phyloP scores from a whole-genome alignment of 768 basidiomycete genomes.

The Boletus fagicola region DNA sequence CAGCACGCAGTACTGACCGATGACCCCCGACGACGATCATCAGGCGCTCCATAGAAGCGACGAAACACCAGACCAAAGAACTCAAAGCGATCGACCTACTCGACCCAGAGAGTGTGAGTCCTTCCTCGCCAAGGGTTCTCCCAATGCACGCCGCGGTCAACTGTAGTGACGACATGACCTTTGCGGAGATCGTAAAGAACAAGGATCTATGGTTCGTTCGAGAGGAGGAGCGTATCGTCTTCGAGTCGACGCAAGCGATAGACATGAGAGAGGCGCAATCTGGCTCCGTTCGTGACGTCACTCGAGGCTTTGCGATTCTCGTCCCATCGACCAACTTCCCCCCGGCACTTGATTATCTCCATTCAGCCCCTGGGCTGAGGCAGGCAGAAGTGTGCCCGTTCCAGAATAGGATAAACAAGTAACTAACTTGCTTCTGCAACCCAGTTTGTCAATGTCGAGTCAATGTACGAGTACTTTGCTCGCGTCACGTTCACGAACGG shows the following conservation, averaged over 20 bases:
- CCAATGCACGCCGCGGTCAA: not conserved
- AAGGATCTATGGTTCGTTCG: conserved; percentile 8
- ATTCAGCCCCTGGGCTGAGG: not conserved
- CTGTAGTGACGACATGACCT: not conserved
- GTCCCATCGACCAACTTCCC: conserved; percentile 19
- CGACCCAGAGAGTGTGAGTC: not conserved
- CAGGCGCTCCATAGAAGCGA: conserved; percentile 4
- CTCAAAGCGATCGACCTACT: not conserved
- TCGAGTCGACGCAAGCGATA: conserved; percentile 8
- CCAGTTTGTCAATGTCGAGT: not conserved
- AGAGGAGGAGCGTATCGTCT: conserved; percentile 17
- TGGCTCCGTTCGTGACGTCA: not conserved
- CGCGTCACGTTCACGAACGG: not conserved
- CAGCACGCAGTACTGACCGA: not conserved
- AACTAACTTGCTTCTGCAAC: not conserved
- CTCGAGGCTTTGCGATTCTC: conserved; percentile 10
- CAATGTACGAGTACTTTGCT: not conserved
- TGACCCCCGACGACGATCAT: not conserved
- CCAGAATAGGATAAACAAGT: not conserved
- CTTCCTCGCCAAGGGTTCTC: not conserved
- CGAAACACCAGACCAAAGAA: not conserved
- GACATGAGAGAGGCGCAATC: no score
- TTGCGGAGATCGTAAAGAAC: not conserved
- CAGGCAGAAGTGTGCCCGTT: not conserved
- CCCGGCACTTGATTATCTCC: conserved; percentile 5